phyloP scores from a whole-genome alignment of 305 asterid species.

The Solanum hybrid region DNA sequence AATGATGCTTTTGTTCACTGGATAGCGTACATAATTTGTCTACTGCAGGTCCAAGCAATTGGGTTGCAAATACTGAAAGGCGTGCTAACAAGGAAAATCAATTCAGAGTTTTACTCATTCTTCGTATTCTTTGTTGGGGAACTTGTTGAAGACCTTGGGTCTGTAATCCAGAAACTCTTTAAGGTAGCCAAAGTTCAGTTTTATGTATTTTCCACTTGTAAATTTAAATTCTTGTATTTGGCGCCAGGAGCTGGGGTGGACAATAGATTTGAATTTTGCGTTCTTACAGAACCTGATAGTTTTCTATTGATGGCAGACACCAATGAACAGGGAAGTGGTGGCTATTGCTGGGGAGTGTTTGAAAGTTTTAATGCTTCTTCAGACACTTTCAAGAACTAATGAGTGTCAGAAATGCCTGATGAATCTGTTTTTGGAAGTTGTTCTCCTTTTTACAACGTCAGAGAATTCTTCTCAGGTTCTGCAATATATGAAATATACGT shows the following conservation, averaged over 20 bases:
- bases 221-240: background rate
- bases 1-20: constrained; percentile 10
- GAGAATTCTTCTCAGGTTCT: constrained; percentile 59
- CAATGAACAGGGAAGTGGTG: constrained; percentile 56
- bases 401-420: constrained; percentile 56
- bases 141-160: constrained; percentile 52
- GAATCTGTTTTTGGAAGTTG: constrained; percentile 67
- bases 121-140: constrained; percentile 73
- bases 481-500: background rate
- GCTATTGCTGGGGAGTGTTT: constrained; percentile 83
- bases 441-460: constrained; percentile 59
- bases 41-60: constrained; percentile 67
- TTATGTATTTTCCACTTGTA: background rate
- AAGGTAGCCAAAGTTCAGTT: constrained; percentile 33
- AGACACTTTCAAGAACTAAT: constrained; percentile 48
- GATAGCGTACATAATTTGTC: constrained; percentile 11
- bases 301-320: constrained; percentile 46
- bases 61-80: constrained; percentile 79
- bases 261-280: background rate
- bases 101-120: constrained; percentile 38
- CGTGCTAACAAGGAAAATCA: constrained; percentile 52
- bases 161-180: constrained; percentile 35
- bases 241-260: background rate
- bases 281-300: constrained; percentile 10
- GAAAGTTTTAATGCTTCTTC: constrained; percentile 67